Evolutionary conservation across 805 yeast genomes (phyloP).

Genomic region (Starmerella powellii): DNA sequence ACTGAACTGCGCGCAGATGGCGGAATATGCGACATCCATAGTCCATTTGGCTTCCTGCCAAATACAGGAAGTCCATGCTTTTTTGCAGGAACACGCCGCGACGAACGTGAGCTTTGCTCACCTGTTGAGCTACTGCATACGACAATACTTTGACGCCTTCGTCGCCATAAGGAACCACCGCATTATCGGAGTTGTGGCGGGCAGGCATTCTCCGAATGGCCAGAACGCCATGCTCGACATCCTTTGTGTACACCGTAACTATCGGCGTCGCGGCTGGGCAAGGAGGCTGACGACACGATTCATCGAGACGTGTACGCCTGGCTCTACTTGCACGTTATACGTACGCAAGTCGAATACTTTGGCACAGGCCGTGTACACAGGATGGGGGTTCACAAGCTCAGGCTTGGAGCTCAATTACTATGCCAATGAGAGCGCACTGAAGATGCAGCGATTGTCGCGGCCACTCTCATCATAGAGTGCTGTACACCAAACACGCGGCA

Average conservation of each 20-base stretch:
- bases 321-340: conserved; percentile 5
- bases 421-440: conserved; percentile 10
- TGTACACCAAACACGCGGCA: too few relatives aligned
- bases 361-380: conserved; percentile 10
- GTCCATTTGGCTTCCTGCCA: conserved; percentile 2
- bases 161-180: background rate
- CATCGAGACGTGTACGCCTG: background rate
- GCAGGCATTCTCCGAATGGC: background rate
- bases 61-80: conserved; percentile 2
- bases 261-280: conserved; percentile 12
- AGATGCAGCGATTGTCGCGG: conserved; percentile 3
- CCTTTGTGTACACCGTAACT: conserved; percentile 10
- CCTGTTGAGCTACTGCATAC: conserved; percentile 11
- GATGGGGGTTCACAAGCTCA: conserved; percentile 9
- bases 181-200: conserved; percentile 12
- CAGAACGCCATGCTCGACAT: conserved; percentile 6
- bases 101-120: conserved; percentile 3
- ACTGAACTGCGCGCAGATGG: too few relatives aligned
- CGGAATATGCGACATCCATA: conserved; percentile 1
- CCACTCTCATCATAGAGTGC: too few relatives aligned
- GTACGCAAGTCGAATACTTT: conserved; percentile 10
- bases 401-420: conserved; percentile 8
- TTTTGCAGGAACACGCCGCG: too few relatives aligned
- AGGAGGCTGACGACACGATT: conserved; percentile 6
- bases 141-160: conserved; percentile 7